A percentile compares a stretch with the other conserved stretches of the same genome.
phyloP scores from a whole-genome alignment of 2,329 filamentous ascomycete species.

The Alternaria postmessia region DNA sequence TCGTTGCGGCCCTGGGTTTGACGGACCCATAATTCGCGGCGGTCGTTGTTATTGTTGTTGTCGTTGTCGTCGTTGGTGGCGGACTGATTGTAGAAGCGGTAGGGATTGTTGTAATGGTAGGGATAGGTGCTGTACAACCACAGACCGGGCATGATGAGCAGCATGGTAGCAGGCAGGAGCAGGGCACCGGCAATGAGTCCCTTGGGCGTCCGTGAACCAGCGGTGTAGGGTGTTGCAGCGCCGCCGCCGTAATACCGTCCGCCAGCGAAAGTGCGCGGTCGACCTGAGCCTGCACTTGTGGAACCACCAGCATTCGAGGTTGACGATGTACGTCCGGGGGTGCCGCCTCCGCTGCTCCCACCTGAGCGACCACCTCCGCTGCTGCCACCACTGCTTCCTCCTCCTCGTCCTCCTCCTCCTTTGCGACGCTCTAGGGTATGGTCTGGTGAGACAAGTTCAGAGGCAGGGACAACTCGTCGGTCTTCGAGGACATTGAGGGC shows the following conservation, averaged over 20 bases:
- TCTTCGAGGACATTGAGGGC: conserved; percentile 34
- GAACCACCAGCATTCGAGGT: conserved; percentile 47
- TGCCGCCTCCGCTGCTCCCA: conserved; percentile 22
- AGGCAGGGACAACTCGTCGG: conserved; percentile 20
- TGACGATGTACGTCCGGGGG: conserved; percentile 25
- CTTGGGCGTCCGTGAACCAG: conserved; percentile 61
- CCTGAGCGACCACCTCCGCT: conserved; percentile 21
- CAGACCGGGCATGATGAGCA: conserved; percentile 69
- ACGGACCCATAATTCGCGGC: conserved; percentile 8
- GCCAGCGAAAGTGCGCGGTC: conserved; percentile 65
- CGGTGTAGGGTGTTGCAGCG: conserved; percentile 65
- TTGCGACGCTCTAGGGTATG: conserved; percentile 49
- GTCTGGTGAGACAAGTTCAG: conserved; percentile 41
- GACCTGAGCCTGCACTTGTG: conserved; percentile 67
- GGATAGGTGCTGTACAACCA: conserved; percentile 72
- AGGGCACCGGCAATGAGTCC: conserved; percentile 61
- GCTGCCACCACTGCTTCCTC: conserved; percentile 31
- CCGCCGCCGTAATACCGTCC: conserved; percentile 71
- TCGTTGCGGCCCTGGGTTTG: conserved; percentile 57
- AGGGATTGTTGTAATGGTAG: conserved; percentile 67
- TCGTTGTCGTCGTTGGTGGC: conserved; percentile 54
- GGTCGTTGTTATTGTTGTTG: conserved; percentile 42
- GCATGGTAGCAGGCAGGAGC: conserved; percentile 56
- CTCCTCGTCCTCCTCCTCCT: conserved; percentile 47
- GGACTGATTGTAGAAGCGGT: conserved; percentile 59